Evolutionary conservation across 176 grass and related monocot genomes (phyloP), one percentile per base, ranked within the genome.

Genomic region (Carex cristatella): DNA sequence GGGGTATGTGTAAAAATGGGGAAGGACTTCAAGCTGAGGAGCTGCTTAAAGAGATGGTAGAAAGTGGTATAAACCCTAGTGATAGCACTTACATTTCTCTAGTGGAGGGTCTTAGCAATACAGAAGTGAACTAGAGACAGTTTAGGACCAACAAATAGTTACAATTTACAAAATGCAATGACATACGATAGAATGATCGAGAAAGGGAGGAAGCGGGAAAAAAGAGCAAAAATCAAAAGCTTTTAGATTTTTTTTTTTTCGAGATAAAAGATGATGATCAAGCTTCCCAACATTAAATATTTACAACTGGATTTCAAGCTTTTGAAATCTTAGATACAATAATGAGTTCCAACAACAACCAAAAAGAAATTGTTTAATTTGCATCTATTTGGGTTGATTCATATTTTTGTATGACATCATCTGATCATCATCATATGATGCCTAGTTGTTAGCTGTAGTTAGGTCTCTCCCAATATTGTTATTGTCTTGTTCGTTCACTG

Each of bases 11-110:
- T 74, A 92, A 94, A 81, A 90, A 78, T 56, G 90, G 90, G 66
- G 85, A 92, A 31, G 92, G 89, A 66, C 79, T 86, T 27, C 82
- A 82, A 1, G 90, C 86, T 0, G 90, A 94, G 86, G 58, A 86
- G 72, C 35, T 94, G 86, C 37, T 94, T 32, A 94, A 94, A 88
- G 92, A 94, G 90, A 94, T 92, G 90, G 90, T 94, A 32, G 62
- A 68, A 23, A 90, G 87, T 65, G 92, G 88, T 61, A 89, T 92
- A 81, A 88, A 85, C 79, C 92, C 88, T 44, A 81, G 90, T 66
- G 90, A 94, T 59, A 86, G 68, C 65, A 91, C 86, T 2, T 94
- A 94, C 66, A 94, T 94, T 67, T 84, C 90, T 0, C 87, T 94
- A 79, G 88, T 94, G 37, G 83, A 75, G 70, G 85, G 89, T 58